phyloP scores from a whole-genome alignment of 2,329 filamentous ascomycete genomes.

The Sphaerulina vaccinii region DNA sequence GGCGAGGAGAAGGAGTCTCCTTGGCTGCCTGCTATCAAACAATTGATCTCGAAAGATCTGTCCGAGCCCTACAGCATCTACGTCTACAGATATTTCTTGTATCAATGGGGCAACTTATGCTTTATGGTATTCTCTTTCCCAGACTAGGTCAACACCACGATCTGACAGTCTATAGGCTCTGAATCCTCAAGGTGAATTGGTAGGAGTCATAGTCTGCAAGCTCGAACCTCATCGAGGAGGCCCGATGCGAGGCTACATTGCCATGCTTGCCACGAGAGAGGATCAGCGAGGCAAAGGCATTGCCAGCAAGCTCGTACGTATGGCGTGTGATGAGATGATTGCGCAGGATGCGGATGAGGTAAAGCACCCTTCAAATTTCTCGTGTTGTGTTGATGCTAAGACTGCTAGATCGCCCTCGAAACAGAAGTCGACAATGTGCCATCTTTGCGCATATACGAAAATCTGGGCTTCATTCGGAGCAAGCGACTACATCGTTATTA shows the following conservation, averaged over 20 bases:
- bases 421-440: slow-evolving; percentile 91
- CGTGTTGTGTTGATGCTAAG: background rate
- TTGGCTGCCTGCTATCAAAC: slow-evolving; percentile 81
- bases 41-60: slow-evolving; percentile 91
- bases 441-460: slow-evolving; percentile 89
- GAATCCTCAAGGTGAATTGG: slow-evolving; percentile 61
- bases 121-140: slow-evolving; percentile 66
- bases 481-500: slow-evolving; percentile 96
- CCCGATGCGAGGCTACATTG: slow-evolving; percentile 89
- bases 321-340: slow-evolving; percentile 89
- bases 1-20: slow-evolving; percentile 58
- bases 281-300: slow-evolving; percentile 80
- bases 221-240: slow-evolving; percentile 86
- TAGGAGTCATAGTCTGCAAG: slow-evolving; percentile 93
- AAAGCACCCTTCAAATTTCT: background rate
- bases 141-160: background rate
- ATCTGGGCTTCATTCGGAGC: slow-evolving; percentile 84
- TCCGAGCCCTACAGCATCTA: slow-evolving; percentile 99
- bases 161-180: slow-evolving; percentile 42
- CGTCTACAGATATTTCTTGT: slow-evolving; percentile 96
- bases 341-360: slow-evolving; percentile 80
- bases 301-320: slow-evolving; percentile 79
- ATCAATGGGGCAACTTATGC: slow-evolving; percentile 97
- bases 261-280: slow-evolving; percentile 91
- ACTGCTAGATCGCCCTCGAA: slow-evolving; percentile 73